Conservation (phyloP, 495 filamentous ascomycete species). For the Diplogelasinospora grovesii region DNA sequence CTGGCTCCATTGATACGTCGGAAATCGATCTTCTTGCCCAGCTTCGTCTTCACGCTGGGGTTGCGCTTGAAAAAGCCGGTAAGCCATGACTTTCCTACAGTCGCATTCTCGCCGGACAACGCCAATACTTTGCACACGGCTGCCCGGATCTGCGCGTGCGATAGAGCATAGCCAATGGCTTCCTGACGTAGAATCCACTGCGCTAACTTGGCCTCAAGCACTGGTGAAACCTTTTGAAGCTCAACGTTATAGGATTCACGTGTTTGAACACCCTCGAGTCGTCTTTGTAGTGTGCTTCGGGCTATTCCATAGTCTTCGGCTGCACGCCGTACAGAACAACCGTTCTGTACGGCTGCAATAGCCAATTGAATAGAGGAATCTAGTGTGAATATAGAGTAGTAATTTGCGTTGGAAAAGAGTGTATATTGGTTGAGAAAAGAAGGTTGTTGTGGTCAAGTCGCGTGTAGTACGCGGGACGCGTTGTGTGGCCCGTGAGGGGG, state of each 20-base stretch:
- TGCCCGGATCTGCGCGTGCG: not conserved
- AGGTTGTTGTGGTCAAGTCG: too few species aligned
- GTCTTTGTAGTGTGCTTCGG: too few species aligned
- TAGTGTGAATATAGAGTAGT: too few species aligned
- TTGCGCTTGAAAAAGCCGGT: constrained; percentile 1
- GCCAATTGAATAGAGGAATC: too few species aligned
- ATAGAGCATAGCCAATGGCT: not conserved
- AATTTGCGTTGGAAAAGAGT: too few species aligned
- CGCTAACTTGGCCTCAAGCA: not conserved
- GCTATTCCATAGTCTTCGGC: too few species aligned
- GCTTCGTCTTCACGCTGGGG: constrained; percentile 1
- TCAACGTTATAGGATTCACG: not conserved
- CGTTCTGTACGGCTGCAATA: too few species aligned
- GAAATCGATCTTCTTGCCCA: not conserved
- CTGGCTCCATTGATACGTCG: not conserved
- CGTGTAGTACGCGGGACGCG: too few species aligned
- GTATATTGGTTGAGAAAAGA: too few species aligned
- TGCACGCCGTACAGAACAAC: too few species aligned
- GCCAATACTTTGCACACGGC: not conserved
- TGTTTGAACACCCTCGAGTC: too few species aligned
- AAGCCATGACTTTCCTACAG: not conserved
- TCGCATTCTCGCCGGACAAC: not conserved
- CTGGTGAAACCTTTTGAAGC: not conserved
- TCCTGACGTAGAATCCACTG: not conserved
- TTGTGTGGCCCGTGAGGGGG: too few species aligned